A percentile compares a stretch with the other conserved stretches of the same genome.
Evolutionary conservation across 306 rosid genomes (phyloP).

Genomic region (Comarum palustre): DNA sequence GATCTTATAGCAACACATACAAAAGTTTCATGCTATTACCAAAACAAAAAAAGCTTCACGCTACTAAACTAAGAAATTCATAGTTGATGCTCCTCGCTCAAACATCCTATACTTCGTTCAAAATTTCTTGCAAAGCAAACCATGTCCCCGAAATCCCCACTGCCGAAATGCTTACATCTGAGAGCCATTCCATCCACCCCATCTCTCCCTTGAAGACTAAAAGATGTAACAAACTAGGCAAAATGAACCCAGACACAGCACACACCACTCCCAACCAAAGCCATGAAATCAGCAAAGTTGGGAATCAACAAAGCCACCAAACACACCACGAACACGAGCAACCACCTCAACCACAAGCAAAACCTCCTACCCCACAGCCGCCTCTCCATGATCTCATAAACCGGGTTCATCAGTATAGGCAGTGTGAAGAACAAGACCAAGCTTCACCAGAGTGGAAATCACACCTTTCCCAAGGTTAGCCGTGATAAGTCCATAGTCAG

Average conservation of each 20-base stretch:
- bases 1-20: neutral
- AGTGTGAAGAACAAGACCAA: constrained; percentile 55
- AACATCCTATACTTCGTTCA: constrained; percentile 20
- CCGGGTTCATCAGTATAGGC: constrained; percentile 68
- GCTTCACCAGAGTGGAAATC: constrained; percentile 40
- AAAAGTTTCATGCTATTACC: neutral
- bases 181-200: constrained; percentile 33
- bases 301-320: constrained; percentile 49
- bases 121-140: constrained; percentile 41
- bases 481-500: constrained; percentile 52
- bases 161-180: constrained; percentile 33
- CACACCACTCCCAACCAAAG: constrained; percentile 50
- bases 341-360: constrained; percentile 50
- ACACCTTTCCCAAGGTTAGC: constrained; percentile 42
- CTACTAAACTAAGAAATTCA: neutral
- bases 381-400: constrained; percentile 50
- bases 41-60: neutral
- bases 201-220: constrained; percentile 45
- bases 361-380: constrained; percentile 44
- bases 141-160: constrained; percentile 53
- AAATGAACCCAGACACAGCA: constrained; percentile 51
- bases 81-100: neutral
- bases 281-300: constrained; percentile 56
- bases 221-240: constrained; percentile 52
- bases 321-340: constrained; percentile 39